These are phyloP conservation scores for Umbelopsis vinacea DNA, from an alignment of 192 early-diverging fungal genomes.

Conservation along the genomic window DNA sequence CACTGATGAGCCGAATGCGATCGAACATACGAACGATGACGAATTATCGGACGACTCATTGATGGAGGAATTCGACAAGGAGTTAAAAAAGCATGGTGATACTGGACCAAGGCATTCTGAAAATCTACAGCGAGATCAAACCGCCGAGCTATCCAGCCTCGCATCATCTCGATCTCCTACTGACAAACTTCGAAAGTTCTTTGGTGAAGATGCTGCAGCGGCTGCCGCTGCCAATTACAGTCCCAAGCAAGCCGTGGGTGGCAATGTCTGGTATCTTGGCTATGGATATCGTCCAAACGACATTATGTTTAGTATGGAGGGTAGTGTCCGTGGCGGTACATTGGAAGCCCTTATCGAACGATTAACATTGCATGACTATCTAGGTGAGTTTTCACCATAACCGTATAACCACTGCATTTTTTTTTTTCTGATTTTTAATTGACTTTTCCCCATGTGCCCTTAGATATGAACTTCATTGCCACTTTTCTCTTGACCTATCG, in stretches of 20 bases:
- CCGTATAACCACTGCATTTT: neutral
- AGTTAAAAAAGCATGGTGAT: neutral
- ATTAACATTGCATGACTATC: constrained; percentile 87
- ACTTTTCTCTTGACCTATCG: constrained; percentile 96
- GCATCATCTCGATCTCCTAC: constrained; percentile 21
- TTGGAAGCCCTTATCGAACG: constrained; percentile 87
- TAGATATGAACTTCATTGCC: constrained; percentile 80
- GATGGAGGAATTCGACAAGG: neutral
- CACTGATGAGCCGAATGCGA: neutral
- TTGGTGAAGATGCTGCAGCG: constrained; percentile 51
- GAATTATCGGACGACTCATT: constrained; percentile 5
- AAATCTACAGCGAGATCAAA: neutral
- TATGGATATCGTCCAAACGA: constrained; percentile 81
- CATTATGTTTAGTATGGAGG: constrained; percentile 83
- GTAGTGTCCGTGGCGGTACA: constrained; percentile 88
- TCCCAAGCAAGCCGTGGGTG: constrained; percentile 8
- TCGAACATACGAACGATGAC: neutral
- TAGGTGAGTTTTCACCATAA: constrained; percentile 32
- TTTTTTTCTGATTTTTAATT: constrained; percentile 30
- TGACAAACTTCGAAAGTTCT: constrained; percentile 56
- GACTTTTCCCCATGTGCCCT: neutral
- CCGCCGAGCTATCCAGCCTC: constrained; percentile 6
- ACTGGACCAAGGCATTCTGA: neutral
- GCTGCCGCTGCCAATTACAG: constrained; percentile 22
- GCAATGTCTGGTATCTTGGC: constrained; percentile 79